Conservation (phyloP, 805 yeast species). For the Kodamaea neixiangensis region DNA sequence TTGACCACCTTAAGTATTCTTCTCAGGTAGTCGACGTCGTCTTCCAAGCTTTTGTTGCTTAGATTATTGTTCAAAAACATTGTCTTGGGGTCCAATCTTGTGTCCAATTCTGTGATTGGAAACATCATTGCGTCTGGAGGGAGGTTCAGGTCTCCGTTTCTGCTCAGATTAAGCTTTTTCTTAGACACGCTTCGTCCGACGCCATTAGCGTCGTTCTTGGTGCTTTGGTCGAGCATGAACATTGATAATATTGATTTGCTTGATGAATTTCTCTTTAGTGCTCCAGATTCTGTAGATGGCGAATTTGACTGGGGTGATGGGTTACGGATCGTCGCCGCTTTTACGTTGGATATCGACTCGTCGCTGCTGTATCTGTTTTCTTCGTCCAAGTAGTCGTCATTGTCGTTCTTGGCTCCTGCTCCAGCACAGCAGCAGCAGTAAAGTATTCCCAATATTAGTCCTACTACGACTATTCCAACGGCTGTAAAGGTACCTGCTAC, state of each 20-base stretch:
- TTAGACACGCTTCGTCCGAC: slow-evolving; percentile 13
- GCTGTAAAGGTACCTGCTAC: slow-evolving; percentile 86
- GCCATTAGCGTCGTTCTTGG: slow-evolving; percentile 10
- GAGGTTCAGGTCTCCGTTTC: slow-evolving; percentile 6
- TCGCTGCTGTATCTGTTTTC: slow-evolving; percentile 35
- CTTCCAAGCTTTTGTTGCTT: slow-evolving; percentile 48
- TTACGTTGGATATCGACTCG: slow-evolving; percentile 13
- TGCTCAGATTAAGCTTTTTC: slow-evolving; percentile 10
- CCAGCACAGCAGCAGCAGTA: slow-evolving; percentile 41
- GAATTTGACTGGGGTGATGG: slow-evolving; percentile 11
- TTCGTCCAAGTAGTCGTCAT: slow-evolving; percentile 38
- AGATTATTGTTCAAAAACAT: slow-evolving; percentile 48
- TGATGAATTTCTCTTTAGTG: slow-evolving; percentile 35
- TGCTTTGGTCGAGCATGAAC: slow-evolving; percentile 17
- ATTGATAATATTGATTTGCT: slow-evolving; percentile 35
- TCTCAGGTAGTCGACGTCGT: slow-evolving; percentile 59
- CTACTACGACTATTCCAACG: slow-evolving; percentile 64
- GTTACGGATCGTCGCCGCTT: slow-evolving; percentile 9
- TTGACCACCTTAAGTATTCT: slow-evolving; percentile 58
- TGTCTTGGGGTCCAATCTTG: slow-evolving; percentile 58
- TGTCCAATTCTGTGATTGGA: slow-evolving; percentile 41
- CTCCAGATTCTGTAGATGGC: slow-evolving; percentile 4
- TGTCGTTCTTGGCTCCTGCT: slow-evolving; percentile 10
- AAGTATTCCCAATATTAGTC: slow-evolving; percentile 43
- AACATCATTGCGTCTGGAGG: slow-evolving; percentile 18